Evolutionary conservation across 805 yeast species (phyloP).

Genomic region (Myxozyma nipponensis): DNA sequence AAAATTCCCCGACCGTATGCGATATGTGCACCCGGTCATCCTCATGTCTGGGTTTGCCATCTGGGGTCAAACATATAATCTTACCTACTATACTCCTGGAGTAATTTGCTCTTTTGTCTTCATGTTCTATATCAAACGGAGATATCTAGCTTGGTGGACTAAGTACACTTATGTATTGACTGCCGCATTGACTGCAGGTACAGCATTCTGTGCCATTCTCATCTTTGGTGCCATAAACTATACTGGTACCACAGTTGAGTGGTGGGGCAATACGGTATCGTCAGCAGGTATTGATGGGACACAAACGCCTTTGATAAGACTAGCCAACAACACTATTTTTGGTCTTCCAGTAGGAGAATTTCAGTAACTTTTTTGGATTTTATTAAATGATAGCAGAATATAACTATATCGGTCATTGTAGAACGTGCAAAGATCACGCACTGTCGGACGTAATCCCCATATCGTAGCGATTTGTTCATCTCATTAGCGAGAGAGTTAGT

Average conservation of each 20-base stretch:
- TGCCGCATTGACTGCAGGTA: constrained; percentile 63
- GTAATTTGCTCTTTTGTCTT: constrained; percentile 47
- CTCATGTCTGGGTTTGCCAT: constrained; percentile 13
- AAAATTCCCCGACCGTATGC: constrained; percentile 3
- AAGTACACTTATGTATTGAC: constrained; percentile 66
- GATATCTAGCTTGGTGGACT: constrained; percentile 68
- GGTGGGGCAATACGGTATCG: constrained; percentile 61
- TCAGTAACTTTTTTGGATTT: no score
- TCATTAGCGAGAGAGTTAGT: no score
- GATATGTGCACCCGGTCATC: constrained; percentile 19
- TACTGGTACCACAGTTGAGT: constrained; percentile 41
- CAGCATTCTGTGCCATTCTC: constrained; percentile 57
- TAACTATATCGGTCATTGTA: no score
- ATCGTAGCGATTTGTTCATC: no score
- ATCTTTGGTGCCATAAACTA: constrained; percentile 51
- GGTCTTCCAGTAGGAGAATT: not conserved
- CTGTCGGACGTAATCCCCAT: no score
- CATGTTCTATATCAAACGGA: constrained; percentile 53
- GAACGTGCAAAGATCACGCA: no score
- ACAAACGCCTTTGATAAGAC: constrained; percentile 1
- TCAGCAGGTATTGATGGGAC: constrained; percentile 18
- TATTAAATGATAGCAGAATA: no score
- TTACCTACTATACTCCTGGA: constrained; percentile 22
- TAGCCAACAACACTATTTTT: not conserved
- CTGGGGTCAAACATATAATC: constrained; percentile 18